Percentiles rank a stretch among this genome's conserved stretches.
Conservation (phyloP, 73 alveolate species). For the Urostyla sp. region DNA sequence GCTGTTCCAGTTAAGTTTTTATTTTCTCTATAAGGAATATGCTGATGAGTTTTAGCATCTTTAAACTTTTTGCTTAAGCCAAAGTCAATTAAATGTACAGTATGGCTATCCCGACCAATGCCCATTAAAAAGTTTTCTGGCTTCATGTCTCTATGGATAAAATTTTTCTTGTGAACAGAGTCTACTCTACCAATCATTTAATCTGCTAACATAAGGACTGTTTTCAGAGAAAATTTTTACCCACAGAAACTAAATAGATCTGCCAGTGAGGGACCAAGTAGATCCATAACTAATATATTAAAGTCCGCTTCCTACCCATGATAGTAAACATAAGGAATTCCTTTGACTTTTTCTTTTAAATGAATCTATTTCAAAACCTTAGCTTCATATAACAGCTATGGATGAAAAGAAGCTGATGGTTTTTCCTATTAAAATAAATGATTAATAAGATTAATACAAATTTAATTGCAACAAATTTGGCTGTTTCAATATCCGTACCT, state of each 20-base stretch:
- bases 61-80: slow-evolving; percentile 79
- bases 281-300: slow-evolving; percentile 75
- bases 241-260: slow-evolving; percentile 73
- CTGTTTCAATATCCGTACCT: slow-evolving; percentile 52
- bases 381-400: slow-evolving; percentile 50
- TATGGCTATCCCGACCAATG: slow-evolving; percentile 68
- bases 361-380: slow-evolving; percentile 39
- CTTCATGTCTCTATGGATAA: slow-evolving; percentile 91
- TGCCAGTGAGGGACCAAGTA: slow-evolving; percentile 78
- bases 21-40: slow-evolving; percentile 80
- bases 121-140: slow-evolving; percentile 95
- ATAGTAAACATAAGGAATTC: slow-evolving; percentile 81
- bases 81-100: slow-evolving; percentile 77
- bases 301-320: slow-evolving; percentile 78
- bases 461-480: slow-evolving; percentile 48
- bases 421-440: slow-evolving; percentile 15
- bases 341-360: slow-evolving; percentile 48
- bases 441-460: not conserved
- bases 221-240: slow-evolving; percentile 68
- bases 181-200: slow-evolving; percentile 88
- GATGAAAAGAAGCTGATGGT: slow-evolving; percentile 44
- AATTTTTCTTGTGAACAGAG: slow-evolving; percentile 77
- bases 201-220: slow-evolving; percentile 81
- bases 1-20: slow-evolving; percentile 87
- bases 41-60: slow-evolving; percentile 79